Percentiles rank a stretch among this genome's conserved stretches.
These are phyloP conservation scores for Cymbopogon citratus DNA, from an alignment of 176 grass and related monocot species.

Conservation along the genomic window DNA sequence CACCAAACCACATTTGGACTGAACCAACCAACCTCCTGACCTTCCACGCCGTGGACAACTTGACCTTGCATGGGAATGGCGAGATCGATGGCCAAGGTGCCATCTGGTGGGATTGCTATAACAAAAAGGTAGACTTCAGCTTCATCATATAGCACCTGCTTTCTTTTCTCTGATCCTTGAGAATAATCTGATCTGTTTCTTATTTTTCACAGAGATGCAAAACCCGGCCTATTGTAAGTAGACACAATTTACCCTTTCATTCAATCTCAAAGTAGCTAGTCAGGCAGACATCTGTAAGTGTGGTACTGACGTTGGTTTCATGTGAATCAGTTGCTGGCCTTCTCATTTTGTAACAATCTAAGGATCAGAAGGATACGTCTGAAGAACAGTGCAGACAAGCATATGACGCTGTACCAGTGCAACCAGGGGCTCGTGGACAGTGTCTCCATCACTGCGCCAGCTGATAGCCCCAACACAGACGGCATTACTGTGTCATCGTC, in stretches of 20 bases:
- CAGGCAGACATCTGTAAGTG: not conserved
- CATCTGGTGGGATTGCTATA: conserved; percentile 64
- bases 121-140: conserved; percentile 26
- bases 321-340: conserved; percentile 37
- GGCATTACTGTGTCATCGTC: conserved; percentile 43
- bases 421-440: conserved; percentile 9
- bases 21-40: conserved; percentile 31
- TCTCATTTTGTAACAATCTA: conserved; percentile 40
- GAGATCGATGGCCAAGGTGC: conserved; percentile 55
- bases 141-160: not conserved
- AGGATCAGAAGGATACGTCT: conserved; percentile 34
- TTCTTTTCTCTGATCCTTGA: not conserved
- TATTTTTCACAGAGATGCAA: conserved; percentile 30
- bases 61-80: conserved; percentile 44
- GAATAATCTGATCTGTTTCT: conserved; percentile 21
- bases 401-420: conserved; percentile 48
- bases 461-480: conserved; percentile 72
- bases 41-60: conserved; percentile 22
- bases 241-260: not conserved
- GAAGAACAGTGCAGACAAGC: conserved; percentile 49
- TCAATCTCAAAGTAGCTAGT: not conserved
- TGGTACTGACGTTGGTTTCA: not conserved
- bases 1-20: conserved; percentile 44
- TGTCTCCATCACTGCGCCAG: conserved; percentile 40
- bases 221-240: conserved; percentile 53